A percentile compares a stretch with the other conserved stretches of the same genome.
Conservation (phyloP, 2,329 filamentous ascomycete genomes). For the Aspergillus versicolor region DNA sequence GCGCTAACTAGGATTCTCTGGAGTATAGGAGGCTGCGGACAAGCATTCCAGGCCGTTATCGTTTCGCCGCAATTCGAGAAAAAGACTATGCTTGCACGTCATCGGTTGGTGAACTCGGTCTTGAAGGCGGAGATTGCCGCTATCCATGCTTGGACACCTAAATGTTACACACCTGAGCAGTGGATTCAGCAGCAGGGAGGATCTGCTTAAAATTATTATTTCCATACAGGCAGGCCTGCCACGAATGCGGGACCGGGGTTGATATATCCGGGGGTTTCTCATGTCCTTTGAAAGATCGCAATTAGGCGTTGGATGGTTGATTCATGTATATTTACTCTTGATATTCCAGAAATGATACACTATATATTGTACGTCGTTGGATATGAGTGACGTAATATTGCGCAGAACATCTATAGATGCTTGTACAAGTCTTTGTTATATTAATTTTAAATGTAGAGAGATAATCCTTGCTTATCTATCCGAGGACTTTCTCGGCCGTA, state of each 20-base stretch:
- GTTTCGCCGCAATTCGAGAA: conserved; percentile 69
- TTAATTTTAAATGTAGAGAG: not conserved
- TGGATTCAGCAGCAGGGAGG: conserved; percentile 61
- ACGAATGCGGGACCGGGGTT: not conserved
- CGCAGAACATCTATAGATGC: not conserved
- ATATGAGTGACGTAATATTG: not conserved
- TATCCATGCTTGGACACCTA: conserved; percentile 94
- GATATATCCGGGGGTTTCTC: conserved; percentile 16
- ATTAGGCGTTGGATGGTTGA: conserved; percentile 18
- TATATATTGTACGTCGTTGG: conserved; percentile 1
- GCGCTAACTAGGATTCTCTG: not conserved
- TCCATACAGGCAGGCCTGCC: not conserved
- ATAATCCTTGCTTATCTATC: conserved; percentile 33
- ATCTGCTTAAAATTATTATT: not conserved
- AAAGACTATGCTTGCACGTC: conserved; percentile 76
- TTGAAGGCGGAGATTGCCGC: conserved; percentile 84
- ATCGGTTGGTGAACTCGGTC: conserved; percentile 79
- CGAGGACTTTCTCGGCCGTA: conserved; percentile 50
- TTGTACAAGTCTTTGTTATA: not conserved
- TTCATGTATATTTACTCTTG: conserved; percentile 15
- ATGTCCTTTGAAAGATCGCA: conserved; percentile 14
- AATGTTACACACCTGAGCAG: conserved; percentile 88
- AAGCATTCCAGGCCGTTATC: conserved; percentile 69
- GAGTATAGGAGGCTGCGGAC: conserved; percentile 65
- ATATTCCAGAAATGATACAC: conserved; percentile 7